Evolutionary conservation across 345 rosid species (phyloP), one percentile per base, ranked within the genome.

Genomic region (Raphanus sativus): DNA sequence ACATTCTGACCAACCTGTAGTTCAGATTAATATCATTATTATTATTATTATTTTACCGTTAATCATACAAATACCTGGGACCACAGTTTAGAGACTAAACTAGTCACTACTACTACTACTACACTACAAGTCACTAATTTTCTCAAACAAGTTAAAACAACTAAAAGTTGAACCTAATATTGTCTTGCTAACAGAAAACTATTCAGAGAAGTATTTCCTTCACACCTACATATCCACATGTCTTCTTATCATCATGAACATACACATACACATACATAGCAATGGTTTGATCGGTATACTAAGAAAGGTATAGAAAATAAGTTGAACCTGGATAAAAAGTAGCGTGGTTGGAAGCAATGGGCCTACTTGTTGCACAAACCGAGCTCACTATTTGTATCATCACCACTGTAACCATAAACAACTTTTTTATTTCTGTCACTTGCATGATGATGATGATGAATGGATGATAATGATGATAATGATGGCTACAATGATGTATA

Each of bases 321-420:
- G 29, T 17, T 54, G 60, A 70, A 88, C 93, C 92, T 84, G 82
- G 86, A 74, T 36, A 17, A 65, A 52, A 54, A 70, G 69, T 54
- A 82, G 36, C 86, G 71, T 82, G 65, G 65, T 48, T 81, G 30
- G 87, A 73, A 62, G 85, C 80, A 74, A 84, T 80, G 79, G 85
- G 81, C 75, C 89, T 81, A 83, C 90, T 83, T 45, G 85, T 83
- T 58, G 84, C 86, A 70, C 77, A 84, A 65, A 77, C 80, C 84
- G 79, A 84, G 45, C 80, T 80, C 82, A 71, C 77, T 28, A 84
- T 68, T 48, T 85, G 90, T 81, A 88, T 80, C 68, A 77, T 70
- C 59, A 78, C 74, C 62, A 71, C 10, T 71, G 86, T 28, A 55
- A 83, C 30, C 62, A 71, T 54, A 71, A 0, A 48, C 74, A 74